A percentile compares a stretch with the other conserved stretches of the same genome.
Evolutionary conservation across 169 alveolate species (phyloP).

Genomic region (Babesia sp.): DNA sequence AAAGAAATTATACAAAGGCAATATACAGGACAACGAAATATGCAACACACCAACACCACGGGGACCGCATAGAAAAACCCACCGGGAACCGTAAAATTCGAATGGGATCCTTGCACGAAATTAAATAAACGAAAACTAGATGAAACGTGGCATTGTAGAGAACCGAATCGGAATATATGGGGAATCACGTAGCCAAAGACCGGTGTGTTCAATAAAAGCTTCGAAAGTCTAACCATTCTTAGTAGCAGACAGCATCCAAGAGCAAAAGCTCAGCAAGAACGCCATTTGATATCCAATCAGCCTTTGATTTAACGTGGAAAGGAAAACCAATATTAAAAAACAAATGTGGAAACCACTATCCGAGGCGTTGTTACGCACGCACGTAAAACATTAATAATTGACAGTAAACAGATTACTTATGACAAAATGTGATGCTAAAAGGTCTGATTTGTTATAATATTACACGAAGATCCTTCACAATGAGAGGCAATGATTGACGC

Average conservation of each 20-base stretch:
- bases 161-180: slow-evolving; percentile 19
- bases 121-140: not conserved
- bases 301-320: not conserved
- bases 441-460: too few relatives aligned
- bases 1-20: not conserved
- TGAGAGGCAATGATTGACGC: too few relatives aligned
- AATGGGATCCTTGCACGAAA: not conserved
- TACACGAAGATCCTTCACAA: too few relatives aligned
- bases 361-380: not conserved
- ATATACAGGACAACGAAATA: too few relatives aligned
- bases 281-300: not conserved
- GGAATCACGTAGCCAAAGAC: slow-evolving; percentile 23
- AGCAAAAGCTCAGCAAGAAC: not conserved
- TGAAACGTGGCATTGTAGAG: not conserved
- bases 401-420: too few relatives aligned
- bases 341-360: not conserved
- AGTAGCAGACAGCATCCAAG: not conserved
- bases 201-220: slow-evolving; percentile 15
- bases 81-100: not conserved
- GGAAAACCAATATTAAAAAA: too few relatives aligned
- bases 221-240: slow-evolving; percentile 10
- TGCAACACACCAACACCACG: too few relatives aligned
- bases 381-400: not conserved
- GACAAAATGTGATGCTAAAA: too few relatives aligned
- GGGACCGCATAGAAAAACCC: too few relatives aligned